A percentile compares a stretch with the other conserved stretches of the same genome.
Evolutionary conservation across 345 rosid species (phyloP).

Genomic region (Populus simonii): DNA sequence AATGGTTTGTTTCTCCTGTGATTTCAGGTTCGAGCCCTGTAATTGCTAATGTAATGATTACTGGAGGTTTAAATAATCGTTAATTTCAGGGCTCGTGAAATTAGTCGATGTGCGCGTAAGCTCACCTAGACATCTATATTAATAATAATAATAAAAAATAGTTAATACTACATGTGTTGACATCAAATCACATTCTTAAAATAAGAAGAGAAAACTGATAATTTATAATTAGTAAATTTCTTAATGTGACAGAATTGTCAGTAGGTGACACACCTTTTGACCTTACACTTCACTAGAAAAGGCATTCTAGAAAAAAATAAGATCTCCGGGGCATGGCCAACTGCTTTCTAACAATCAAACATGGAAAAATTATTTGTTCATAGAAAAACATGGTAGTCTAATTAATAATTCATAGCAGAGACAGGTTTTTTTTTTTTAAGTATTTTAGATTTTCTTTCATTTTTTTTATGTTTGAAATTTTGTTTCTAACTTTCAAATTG

Average conservation of each 20-base stretch:
- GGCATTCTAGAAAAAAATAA: slow-evolving; percentile 29
- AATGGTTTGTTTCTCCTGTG: too few species aligned
- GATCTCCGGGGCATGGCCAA: not conserved
- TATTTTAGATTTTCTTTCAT: not conserved
- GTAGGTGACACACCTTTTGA: slow-evolving; percentile 40
- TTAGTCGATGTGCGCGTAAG: too few species aligned
- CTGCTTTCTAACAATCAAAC: slow-evolving; percentile 9
- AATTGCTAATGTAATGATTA: too few species aligned
- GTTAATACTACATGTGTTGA: not conserved
- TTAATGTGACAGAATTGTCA: slow-evolving; percentile 21
- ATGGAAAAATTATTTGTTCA: not conserved
- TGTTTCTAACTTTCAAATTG: too few species aligned
- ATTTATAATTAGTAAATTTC: not conserved
- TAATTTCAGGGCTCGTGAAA: too few species aligned
- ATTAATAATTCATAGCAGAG: not conserved
- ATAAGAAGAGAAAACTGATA: not conserved
- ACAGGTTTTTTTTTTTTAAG: not conserved
- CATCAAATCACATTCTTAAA: not conserved
- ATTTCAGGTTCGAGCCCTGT: too few species aligned
- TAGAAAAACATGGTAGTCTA: slow-evolving; percentile 6
- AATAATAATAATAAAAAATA: too few species aligned
- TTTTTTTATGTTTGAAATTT: not conserved
- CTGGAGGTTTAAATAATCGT: too few species aligned
- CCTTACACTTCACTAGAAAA: slow-evolving; percentile 43
- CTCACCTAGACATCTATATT: too few species aligned